A percentile compares a stretch with the other conserved stretches of the same genome.
Evolutionary conservation across 2,329 filamentous ascomycete species (phyloP).

Genomic region (Scedosporium apiospermum): DNA sequence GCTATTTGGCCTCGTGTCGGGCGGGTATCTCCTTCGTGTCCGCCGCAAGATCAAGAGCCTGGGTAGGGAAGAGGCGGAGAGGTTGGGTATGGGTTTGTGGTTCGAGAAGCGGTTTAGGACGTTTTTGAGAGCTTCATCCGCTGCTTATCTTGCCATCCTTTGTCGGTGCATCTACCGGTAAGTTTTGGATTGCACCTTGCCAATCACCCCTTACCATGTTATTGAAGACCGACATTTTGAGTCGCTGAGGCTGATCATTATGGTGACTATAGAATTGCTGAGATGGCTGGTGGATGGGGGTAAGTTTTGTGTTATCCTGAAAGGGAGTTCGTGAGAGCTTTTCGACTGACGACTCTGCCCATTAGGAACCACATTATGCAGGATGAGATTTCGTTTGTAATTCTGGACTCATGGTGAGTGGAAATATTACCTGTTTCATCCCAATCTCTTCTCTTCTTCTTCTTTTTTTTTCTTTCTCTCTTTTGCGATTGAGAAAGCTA

Average conservation of each 20-base stretch:
- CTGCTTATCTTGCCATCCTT: conserved; percentile 35
- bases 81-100: conserved; percentile 29
- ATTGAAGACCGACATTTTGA: no score
- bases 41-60: conserved; percentile 24
- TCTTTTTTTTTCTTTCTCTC: conserved; percentile 2
- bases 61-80: conserved; percentile 18
- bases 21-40: conserved; percentile 36
- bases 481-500: conserved; percentile 8
- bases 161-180: conserved; percentile 47
- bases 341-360: background rate
- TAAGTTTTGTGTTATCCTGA: background rate
- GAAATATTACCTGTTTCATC: background rate
- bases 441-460: background rate
- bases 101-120: conserved; percentile 28
- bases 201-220: no score
- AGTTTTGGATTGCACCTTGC: conserved; percentile 12
- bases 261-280: conserved; percentile 36
- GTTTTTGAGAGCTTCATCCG: conserved; percentile 33
- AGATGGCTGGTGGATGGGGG: conserved; percentile 56
- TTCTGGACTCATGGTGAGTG: conserved; percentile 33
- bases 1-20: conserved; percentile 31
- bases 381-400: conserved; percentile 48
- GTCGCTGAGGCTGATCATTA: background rate
- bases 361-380: conserved; percentile 47
- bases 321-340: background rate